Evolutionary conservation across 208 protist genomes (phyloP).

Genomic region (Trypanosoma cruzi): DNA sequence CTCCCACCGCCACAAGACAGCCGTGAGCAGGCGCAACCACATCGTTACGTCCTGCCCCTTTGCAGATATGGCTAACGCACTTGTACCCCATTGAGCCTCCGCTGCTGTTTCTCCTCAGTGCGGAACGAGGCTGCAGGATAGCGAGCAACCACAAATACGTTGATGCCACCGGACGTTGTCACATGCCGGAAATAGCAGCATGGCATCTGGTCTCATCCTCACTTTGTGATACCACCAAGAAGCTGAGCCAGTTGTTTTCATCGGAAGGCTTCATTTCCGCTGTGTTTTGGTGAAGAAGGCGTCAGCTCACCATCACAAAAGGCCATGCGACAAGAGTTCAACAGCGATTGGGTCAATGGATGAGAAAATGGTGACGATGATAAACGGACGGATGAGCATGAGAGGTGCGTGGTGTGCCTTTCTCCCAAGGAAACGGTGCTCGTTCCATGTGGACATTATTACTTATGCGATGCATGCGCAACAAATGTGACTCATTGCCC

Average conservation of each 20-base stretch:
- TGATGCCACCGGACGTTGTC: no score
- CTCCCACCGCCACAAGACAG: no score
- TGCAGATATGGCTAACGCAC: no score
- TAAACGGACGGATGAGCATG: no score
- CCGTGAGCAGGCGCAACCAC: not conserved
- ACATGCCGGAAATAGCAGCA: slow-evolving; percentile 41
- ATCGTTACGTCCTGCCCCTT: slow-evolving; percentile 40
- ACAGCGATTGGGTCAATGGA: not conserved
- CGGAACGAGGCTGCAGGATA: slow-evolving; percentile 33
- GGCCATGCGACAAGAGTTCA: not conserved
- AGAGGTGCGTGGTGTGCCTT: no score
- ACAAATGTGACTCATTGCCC: no score
- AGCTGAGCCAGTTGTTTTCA: slow-evolving; percentile 32
- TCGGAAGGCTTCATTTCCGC: slow-evolving; percentile 40
- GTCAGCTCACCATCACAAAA: not conserved
- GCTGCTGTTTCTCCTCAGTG: slow-evolving; percentile 41
- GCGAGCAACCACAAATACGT: slow-evolving; percentile 53
- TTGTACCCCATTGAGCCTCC: slow-evolving; percentile 68
- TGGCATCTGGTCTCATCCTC: slow-evolving; percentile 50
- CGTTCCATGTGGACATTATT: no score
- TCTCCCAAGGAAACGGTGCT: no score
- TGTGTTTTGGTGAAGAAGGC: slow-evolving; percentile 57
- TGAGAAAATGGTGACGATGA: not conserved
- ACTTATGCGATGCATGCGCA: no score
- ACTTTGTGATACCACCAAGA: slow-evolving; percentile 33